These are phyloP conservation scores for Wickerhamomyces rabaulensis DNA, from an alignment of 805 yeast genomes.

Conservation along the genomic window DNA sequence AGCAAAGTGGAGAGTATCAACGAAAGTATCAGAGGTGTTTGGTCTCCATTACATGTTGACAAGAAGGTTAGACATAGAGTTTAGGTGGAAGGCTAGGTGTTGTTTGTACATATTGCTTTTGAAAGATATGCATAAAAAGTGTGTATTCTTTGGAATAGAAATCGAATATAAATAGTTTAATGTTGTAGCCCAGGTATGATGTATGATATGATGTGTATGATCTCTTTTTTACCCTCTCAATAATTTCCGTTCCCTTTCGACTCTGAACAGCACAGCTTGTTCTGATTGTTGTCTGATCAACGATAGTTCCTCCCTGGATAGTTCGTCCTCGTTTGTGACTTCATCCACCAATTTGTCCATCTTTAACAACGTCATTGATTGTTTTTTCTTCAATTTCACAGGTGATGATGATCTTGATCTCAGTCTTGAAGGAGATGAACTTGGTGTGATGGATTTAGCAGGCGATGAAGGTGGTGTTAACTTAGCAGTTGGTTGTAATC, in stretches of 20 bases:
- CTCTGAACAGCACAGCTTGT: constrained; percentile 21
- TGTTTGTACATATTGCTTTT: too few species aligned
- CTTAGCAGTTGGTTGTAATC: constrained; percentile 2
- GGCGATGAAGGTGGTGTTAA: constrained; percentile 13
- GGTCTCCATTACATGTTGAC: constrained; percentile 91
- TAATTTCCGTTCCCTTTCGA: constrained; percentile 22
- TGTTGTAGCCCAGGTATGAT: background rate
- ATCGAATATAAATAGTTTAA: background rate
- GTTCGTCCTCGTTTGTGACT: constrained; percentile 7
- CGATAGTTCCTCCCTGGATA: constrained; percentile 17
- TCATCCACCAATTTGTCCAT: constrained; percentile 19
- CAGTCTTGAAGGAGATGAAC: constrained; percentile 3
- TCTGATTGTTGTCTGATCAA: constrained; percentile 18
- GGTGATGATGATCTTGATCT: constrained; percentile 18
- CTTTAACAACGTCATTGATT: constrained; percentile 20
- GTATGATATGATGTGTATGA: background rate
- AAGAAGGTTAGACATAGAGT: constrained; percentile 36
- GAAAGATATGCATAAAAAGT: too few species aligned
- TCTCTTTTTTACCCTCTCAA: constrained; percentile 3
- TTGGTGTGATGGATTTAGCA: background rate
- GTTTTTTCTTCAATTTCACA: constrained; percentile 23
- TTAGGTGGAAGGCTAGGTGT: too few species aligned
- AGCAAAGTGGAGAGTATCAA: constrained; percentile 79
- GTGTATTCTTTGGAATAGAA: too few species aligned
- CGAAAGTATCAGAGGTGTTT: constrained; percentile 86